These are phyloP conservation scores for Cytospora chrysosperma DNA, from an alignment of 2,329 filamentous ascomycete species.

Conservation along the genomic window DNA sequence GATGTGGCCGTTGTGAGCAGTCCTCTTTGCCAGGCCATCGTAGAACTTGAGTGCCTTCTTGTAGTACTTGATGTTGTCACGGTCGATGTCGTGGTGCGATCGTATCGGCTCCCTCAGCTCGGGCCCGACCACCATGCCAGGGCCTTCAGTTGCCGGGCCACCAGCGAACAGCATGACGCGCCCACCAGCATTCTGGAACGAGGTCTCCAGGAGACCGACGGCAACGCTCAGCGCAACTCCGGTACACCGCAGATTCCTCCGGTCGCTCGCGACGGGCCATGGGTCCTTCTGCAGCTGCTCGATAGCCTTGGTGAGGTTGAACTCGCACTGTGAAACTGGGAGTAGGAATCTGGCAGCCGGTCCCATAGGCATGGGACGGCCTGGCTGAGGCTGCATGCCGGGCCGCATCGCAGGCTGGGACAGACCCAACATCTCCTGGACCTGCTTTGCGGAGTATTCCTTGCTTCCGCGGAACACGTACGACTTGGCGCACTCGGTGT, in stretches of 20 bases:
- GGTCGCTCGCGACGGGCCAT: slow-evolving; percentile 94
- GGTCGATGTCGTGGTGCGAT: slow-evolving; percentile 97
- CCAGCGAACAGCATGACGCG: slow-evolving; percentile 97
- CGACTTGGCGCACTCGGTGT: slow-evolving; percentile 96
- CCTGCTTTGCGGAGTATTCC: slow-evolving; percentile 96
- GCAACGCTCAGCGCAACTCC: slow-evolving; percentile 96
- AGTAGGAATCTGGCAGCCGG: slow-evolving; percentile 88
- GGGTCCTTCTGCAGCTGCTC: slow-evolving; percentile 96
- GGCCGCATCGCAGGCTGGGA: slow-evolving; percentile 71
- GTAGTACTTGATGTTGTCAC: slow-evolving; percentile 99
- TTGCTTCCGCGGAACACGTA: slow-evolving; percentile 98
- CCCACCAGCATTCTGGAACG: slow-evolving; percentile 92
- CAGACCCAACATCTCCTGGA: slow-evolving; percentile 98
- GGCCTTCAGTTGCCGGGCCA: slow-evolving; percentile 91
- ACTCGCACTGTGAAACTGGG: slow-evolving; percentile 93
- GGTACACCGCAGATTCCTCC: slow-evolving; percentile 85
- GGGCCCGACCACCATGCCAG: slow-evolving; percentile 93
- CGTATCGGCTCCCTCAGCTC: slow-evolving; percentile 95
- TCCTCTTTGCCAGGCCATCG: slow-evolving; percentile 87
- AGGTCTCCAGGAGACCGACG: slow-evolving; percentile 86
- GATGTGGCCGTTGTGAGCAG: slow-evolving; percentile 94
- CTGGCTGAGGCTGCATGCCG: slow-evolving; percentile 69
- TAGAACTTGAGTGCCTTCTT: slow-evolving; percentile 99
- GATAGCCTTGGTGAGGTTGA: slow-evolving; percentile 92
- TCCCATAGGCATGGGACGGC: slow-evolving; percentile 72